These are phyloP conservation scores for Metschnikowia aberdeeniae DNA, from an alignment of 805 yeast species.

Conservation along the genomic window DNA sequence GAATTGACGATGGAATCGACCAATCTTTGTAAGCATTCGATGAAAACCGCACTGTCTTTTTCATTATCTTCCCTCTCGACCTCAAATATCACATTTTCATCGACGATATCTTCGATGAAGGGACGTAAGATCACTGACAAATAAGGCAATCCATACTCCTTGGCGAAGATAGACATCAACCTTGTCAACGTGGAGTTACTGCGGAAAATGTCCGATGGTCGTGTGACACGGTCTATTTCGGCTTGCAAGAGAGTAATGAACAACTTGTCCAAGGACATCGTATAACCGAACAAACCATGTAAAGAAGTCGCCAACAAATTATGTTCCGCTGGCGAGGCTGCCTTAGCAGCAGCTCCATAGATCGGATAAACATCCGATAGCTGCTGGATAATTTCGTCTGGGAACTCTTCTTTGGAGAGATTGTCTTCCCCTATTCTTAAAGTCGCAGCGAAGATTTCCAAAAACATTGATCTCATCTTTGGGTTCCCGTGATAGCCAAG, in stretches of 20 bases:
- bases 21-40: slow-evolving; percentile 51
- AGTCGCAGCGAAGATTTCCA: slow-evolving; percentile 74
- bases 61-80: slow-evolving; percentile 49
- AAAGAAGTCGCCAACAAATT: slow-evolving; percentile 67
- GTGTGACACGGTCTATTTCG: slow-evolving; percentile 57
- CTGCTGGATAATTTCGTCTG: slow-evolving; percentile 22
- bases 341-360: slow-evolving; percentile 49
- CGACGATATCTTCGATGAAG: slow-evolving; percentile 50
- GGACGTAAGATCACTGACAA: slow-evolving; percentile 51
- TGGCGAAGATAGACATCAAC: slow-evolving; percentile 66
- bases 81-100: slow-evolving; percentile 52
- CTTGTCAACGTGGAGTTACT: slow-evolving; percentile 81
- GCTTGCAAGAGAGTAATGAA: slow-evolving; percentile 53
- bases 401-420: slow-evolving; percentile 23
- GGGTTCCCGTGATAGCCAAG: slow-evolving; percentile 70
- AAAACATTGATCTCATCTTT: slow-evolving; percentile 64
- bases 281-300: slow-evolving; percentile 47
- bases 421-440: slow-evolving; percentile 32
- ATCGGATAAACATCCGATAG: slow-evolving; percentile 39
- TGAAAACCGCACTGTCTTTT: slow-evolving; percentile 43
- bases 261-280: slow-evolving; percentile 36
- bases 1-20: slow-evolving; percentile 59
- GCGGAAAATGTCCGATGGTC: slow-evolving; percentile 70
- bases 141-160: slow-evolving; percentile 60
- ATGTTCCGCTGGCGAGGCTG: slow-evolving; percentile 66